Percentiles rank a stretch among this genome's conserved stretches.
Evolutionary conservation across 192 early-diverging fungal species (phyloP).

Genomic region (Coemansia sp.): DNA sequence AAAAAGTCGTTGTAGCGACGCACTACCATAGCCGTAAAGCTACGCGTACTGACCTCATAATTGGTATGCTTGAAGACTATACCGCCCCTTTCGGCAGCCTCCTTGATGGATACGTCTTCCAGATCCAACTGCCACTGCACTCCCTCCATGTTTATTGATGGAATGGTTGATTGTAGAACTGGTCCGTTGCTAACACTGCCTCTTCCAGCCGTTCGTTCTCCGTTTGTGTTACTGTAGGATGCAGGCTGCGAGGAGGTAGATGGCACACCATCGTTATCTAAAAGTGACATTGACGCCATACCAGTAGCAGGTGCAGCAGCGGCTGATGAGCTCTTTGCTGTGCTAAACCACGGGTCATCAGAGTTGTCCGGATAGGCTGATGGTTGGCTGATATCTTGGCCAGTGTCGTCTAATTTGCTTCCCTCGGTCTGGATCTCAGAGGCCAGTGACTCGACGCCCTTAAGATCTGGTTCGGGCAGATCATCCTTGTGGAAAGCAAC

Average conservation of each 20-base stretch:
- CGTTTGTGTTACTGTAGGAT: not conserved
- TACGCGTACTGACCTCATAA: conserved; percentile 74
- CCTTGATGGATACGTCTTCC: conserved; percentile 54
- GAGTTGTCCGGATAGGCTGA: conserved; percentile 39
- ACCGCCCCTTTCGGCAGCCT: conserved; percentile 59
- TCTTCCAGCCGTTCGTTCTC: not conserved
- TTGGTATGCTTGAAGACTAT: conserved; percentile 83
- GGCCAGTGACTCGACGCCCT: conserved; percentile 59
- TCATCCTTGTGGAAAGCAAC: conserved; percentile 67
- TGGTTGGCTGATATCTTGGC: not conserved
- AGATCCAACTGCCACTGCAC: conserved; percentile 57
- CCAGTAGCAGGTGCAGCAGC: conserved; percentile 24
- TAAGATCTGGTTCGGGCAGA: conserved; percentile 62
- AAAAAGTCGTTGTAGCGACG: conserved; percentile 92
- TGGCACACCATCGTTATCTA: conserved; percentile 11
- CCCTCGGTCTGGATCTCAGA: conserved; percentile 3
- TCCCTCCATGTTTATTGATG: conserved; percentile 45
- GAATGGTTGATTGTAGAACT: conserved; percentile 16
- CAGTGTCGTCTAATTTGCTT: not conserved
- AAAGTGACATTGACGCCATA: conserved; percentile 27
- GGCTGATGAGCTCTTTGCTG: conserved; percentile 16
- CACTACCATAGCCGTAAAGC: conserved; percentile 62
- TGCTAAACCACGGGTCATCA: conserved; percentile 62
- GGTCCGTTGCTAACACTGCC: conserved; percentile 8
- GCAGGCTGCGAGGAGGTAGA: conserved; percentile 3